These are phyloP conservation scores for Sistotremastrum niveocremeum DNA, from an alignment of 768 basidiomycete species.

Conservation along the genomic window DNA sequence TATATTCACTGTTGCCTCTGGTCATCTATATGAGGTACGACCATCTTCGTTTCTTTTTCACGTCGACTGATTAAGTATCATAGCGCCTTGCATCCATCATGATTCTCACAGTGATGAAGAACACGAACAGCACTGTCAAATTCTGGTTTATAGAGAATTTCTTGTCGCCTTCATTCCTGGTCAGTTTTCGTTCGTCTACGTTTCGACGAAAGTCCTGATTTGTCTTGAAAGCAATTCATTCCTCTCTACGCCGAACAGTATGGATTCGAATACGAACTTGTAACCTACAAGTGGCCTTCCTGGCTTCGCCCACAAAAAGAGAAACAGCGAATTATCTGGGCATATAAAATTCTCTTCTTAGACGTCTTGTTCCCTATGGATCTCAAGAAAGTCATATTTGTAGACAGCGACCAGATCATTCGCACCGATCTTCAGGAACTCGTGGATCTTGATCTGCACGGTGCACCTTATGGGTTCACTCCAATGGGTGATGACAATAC, in stretches of 20 bases:
- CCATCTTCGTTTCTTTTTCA: background rate
- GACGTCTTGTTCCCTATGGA: conserved; percentile 99
- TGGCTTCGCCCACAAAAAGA: conserved; percentile 96
- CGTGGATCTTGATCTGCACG: conserved; percentile 84
- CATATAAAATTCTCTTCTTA: conserved; percentile 98
- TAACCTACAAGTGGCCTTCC: conserved; percentile 98
- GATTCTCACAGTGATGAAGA: conserved; percentile 90
- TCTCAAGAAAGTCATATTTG: conserved; percentile 97
- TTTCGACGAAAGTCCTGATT: background rate
- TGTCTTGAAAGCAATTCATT: conserved; percentile 63
- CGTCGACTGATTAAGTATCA: background rate
- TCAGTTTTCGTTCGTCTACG: conserved; percentile 21
- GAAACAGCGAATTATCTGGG: conserved; percentile 98
- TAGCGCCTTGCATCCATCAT: conserved; percentile 97
- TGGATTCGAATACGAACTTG: conserved; percentile 89
- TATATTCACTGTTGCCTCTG: conserved; percentile 97
- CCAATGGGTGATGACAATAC: conserved; percentile 94
- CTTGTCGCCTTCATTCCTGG: conserved; percentile 92
- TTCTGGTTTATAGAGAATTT: conserved; percentile 99
- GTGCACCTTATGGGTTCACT: conserved; percentile 89
- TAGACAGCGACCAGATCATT: conserved; percentile 96
- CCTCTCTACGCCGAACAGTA: conserved; percentile 87
- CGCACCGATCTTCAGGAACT: conserved; percentile 91
- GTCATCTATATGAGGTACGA: conserved; percentile 83
- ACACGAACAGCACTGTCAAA: conserved; percentile 90